Evolutionary conservation across 2,329 filamentous ascomycete species (phyloP).

Genomic region (Botrytis deweyae): DNA sequence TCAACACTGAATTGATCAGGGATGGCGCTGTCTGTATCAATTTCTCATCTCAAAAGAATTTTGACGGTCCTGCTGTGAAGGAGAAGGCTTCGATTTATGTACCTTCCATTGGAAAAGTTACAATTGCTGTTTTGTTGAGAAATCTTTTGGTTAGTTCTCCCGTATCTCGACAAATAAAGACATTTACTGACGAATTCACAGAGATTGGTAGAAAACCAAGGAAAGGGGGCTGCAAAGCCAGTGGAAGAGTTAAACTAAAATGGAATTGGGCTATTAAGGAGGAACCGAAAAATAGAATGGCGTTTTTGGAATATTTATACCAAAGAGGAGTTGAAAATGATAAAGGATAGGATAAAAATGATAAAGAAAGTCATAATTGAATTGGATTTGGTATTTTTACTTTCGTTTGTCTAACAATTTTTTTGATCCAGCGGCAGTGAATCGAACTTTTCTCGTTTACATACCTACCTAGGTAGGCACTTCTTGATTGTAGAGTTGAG

Average conservation of each 20-base stretch:
- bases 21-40: constrained; percentile 98
- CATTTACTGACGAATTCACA: neutral
- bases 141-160: constrained; percentile 62
- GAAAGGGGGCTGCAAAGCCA: neutral
- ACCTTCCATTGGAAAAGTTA: constrained; percentile 95
- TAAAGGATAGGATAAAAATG: neutral
- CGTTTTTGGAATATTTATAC: constrained; percentile 11
- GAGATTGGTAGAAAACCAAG: constrained; percentile 20
- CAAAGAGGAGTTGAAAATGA: constrained; percentile 10
- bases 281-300: neutral
- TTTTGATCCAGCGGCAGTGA: neutral
- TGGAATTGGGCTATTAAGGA: neutral
- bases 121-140: constrained; percentile 84
- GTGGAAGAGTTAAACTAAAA: neutral
- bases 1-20: constrained; percentile 77
- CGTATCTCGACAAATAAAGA: neutral
- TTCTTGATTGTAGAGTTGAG: neutral
- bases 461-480: too few species aligned
- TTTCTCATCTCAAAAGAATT: constrained; percentile 95
- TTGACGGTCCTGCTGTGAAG: constrained; percentile 79
- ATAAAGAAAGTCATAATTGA: neutral
- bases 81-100: constrained; percentile 97
- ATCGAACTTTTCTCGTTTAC: neutral
- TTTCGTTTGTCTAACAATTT: neutral
- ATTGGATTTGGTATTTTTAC: neutral